Conservation (phyloP, 768 basidiomycete genomes). For the Suillus plorans region DNA sequence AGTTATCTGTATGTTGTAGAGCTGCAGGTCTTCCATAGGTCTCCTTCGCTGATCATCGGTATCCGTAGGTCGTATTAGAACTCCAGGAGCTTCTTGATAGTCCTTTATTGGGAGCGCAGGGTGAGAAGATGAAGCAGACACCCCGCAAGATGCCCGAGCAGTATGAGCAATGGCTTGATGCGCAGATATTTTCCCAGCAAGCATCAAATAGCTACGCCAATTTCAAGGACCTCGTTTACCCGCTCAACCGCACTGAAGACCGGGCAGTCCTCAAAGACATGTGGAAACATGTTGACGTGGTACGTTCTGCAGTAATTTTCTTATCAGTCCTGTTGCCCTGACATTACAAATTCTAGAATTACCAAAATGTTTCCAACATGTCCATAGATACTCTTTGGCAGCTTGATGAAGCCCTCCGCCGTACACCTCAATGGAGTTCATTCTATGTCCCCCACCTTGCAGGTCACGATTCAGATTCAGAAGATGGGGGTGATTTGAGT, state of each 20-base stretch:
- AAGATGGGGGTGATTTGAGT: conserved; percentile 13
- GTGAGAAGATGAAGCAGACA: conserved; percentile 49
- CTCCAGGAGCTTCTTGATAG: conserved; percentile 64
- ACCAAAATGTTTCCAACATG: conserved; percentile 48
- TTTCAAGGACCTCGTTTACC: conserved; percentile 58
- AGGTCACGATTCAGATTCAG: conserved; percentile 23
- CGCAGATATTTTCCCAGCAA: conserved; percentile 58
- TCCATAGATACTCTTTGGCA: conserved; percentile 67
- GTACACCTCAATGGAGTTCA: conserved; percentile 60
- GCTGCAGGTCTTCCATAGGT: conserved; percentile 1
- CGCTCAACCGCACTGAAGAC: conserved; percentile 56
- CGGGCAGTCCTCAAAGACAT: conserved; percentile 52
- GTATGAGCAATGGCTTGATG: conserved; percentile 68
- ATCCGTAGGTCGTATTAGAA: conserved; percentile 57
- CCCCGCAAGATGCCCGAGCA: conserved; percentile 55
- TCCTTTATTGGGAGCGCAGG: conserved; percentile 57
- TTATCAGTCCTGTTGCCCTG: neutral
- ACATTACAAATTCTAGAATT: conserved; percentile 50
- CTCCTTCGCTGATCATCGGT: neutral
- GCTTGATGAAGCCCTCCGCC: conserved; percentile 48
- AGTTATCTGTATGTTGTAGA: conserved; percentile 58
- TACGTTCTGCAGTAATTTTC: conserved; percentile 29
- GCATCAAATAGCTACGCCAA: conserved; percentile 51
- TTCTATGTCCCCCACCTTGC: conserved; percentile 31
- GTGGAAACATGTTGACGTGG: conserved; percentile 64